A percentile compares a stretch with the other conserved stretches of the same genome.
Evolutionary conservation across 176 grass and related monocot species (phyloP).

Genomic region (Oryza punctata): DNA sequence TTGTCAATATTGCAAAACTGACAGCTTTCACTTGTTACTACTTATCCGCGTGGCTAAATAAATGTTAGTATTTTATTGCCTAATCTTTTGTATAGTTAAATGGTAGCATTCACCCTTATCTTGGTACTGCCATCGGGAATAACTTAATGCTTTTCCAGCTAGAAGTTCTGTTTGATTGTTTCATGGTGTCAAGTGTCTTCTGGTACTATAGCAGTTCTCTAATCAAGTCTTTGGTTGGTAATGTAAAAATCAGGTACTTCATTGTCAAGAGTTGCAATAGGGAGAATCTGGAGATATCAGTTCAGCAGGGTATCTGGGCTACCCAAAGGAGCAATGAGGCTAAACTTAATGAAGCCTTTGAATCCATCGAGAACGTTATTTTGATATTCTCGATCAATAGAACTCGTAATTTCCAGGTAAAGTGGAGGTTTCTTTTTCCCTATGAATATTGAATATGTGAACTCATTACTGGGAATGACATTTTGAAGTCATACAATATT

Average conservation of each 20-base stretch:
- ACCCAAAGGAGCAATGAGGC: conserved; percentile 96
- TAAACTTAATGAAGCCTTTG: conserved; percentile 99
- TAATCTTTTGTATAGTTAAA: conserved; percentile 10
- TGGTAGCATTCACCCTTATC: background rate
- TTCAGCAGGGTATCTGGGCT: conserved; percentile 95
- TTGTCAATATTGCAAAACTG: background rate
- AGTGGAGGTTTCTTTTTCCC: conserved; percentile 25
- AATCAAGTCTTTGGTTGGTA: conserved; percentile 55
- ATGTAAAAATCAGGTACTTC: conserved; percentile 85
- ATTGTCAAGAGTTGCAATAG: conserved; percentile 99
- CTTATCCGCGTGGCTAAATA: background rate
- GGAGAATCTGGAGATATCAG: conserved; percentile 98
- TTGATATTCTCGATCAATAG: conserved; percentile 97
- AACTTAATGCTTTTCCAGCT: conserved; percentile 12
- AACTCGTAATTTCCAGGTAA: conserved; percentile 97
- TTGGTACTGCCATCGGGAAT: background rate
- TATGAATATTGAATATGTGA: conserved; percentile 15
- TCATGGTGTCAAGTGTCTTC: conserved; percentile 11
- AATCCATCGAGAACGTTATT: conserved; percentile 97
- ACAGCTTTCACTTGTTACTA: conserved; percentile 5
- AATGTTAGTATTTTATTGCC: conserved; percentile 23
- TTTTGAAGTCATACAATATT: background rate
- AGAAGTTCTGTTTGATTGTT: conserved; percentile 29
- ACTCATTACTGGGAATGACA: conserved; percentile 14
- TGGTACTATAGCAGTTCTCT: conserved; percentile 38